Evolutionary conservation across 2,329 filamentous ascomycete genomes (phyloP).

Genomic region (Pseudogymnoascus pannorum): DNA sequence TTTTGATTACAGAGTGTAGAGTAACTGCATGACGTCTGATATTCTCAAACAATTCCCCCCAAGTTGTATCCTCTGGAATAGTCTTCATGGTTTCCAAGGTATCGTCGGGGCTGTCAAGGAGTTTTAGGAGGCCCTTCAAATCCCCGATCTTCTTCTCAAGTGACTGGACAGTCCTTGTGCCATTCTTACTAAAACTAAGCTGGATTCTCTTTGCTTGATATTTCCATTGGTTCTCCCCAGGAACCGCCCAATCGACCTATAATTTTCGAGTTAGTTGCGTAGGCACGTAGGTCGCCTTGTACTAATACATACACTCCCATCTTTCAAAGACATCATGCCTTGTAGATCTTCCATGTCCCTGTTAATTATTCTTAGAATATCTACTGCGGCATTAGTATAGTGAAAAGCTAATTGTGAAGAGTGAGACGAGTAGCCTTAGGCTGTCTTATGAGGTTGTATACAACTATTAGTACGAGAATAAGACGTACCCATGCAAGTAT

Average conservation of each 20-base stretch:
- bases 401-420: not conserved
- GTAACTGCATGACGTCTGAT: constrained; percentile 20
- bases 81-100: not conserved
- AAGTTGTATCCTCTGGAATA: not conserved
- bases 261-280: constrained; percentile 1
- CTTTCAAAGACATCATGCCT: constrained; percentile 18
- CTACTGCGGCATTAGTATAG: not conserved
- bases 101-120: not conserved
- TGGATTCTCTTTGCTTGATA: constrained; percentile 22
- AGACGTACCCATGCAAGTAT: constrained; percentile 17
- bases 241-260: constrained; percentile 21
- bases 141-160: constrained; percentile 19
- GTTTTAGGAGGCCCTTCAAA: constrained; percentile 11
- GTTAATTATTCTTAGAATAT: constrained; percentile 16
- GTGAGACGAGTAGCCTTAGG: too few species aligned
- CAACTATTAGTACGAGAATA: not conserved
- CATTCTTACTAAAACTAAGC: constrained; percentile 21
- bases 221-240: constrained; percentile 19
- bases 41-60: constrained; percentile 10
- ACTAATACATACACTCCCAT: constrained; percentile 19
- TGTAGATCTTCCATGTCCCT: constrained; percentile 18
- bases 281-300: not conserved
- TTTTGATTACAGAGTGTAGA: constrained; percentile 19
- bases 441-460: not conserved
- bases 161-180: constrained; percentile 12